Evolutionary conservation across 352 stramenopile species (phyloP), one percentile per base, ranked within the genome.

Genomic region (Phytophthora brassicae): DNA sequence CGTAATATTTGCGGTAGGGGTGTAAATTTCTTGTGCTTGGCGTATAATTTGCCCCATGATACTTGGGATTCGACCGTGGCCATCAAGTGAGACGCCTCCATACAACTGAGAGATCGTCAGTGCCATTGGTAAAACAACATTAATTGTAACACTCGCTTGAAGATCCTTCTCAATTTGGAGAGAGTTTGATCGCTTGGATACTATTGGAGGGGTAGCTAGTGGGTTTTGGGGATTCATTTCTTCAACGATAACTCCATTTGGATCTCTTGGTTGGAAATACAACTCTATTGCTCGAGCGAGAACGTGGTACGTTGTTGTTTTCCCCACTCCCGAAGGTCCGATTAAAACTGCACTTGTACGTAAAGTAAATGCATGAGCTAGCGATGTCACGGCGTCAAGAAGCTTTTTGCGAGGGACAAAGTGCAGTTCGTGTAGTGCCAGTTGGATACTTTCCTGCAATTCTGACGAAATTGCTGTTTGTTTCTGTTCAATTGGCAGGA

Each of bases 71-170:
- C 62, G 55, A 0, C 70, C 71, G 22, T 78, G 71, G 0, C 51
- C 60, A 28, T 86, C 74, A 6, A 61, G 62, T 0, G 59, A 68
- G 0, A 68, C 66, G 2, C 73, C 71, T 20, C 79, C 79, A 36
- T 85, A 86, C 0, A 88, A 60, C 49, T 85, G 79, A 4, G 68
- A 67, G 5, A 75, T 47, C n/a, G 70, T 78, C 8, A 86, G 43
- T 0, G 72, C 59, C 47, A 72, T 72, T 3, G 75, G 73, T 0
- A 83, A 31, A 8, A 84, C 73, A 7, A 82, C 61, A 6, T 38
- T 56, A 4, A 76, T 35, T 4, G 51, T 28, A 8, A 66, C 42
- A 45, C 43, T 70, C 4, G 17, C 23, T 23, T 24, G 26, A 14
- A 24, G 2, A 1, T 6, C 39, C 45, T 49, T 57, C 0, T 55